Evolutionary conservation across 345 rosid genomes (phyloP).

Genomic region (Ceriops zippeliana): DNA sequence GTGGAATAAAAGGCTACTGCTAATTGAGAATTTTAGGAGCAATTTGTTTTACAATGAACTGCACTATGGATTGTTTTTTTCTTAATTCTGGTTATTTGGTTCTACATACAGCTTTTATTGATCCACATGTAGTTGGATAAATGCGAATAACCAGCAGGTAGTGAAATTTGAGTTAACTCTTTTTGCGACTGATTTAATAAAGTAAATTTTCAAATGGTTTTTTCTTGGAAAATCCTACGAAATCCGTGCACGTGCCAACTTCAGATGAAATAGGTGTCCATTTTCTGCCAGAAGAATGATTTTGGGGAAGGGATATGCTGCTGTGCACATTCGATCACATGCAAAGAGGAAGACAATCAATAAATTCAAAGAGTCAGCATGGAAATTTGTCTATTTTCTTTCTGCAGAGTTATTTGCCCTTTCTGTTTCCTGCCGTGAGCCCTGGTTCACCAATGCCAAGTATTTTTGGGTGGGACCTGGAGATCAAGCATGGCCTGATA

Average conservation of each 20-base stretch:
- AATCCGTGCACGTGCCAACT: neutral
- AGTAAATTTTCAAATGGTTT: too few relatives aligned
- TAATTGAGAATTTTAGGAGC: too few relatives aligned
- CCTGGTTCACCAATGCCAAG: constrained; percentile 78
- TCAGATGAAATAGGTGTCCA: neutral
- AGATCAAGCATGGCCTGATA: constrained; percentile 94
- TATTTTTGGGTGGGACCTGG: constrained; percentile 94
- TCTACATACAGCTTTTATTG: too few relatives aligned
- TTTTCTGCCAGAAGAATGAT: constrained; percentile 40
- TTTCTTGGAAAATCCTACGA: too few relatives aligned
- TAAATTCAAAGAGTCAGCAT: constrained; percentile 96
- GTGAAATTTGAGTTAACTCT: too few relatives aligned
- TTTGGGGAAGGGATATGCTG: constrained; percentile 42
- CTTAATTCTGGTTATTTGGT: too few relatives aligned
- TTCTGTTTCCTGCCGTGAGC: constrained; percentile 69
- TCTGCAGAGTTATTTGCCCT: constrained; percentile 82
- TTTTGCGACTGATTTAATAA: too few relatives aligned
- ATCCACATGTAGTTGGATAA: too few relatives aligned
- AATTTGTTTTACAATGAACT: too few relatives aligned
- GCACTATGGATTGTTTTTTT: too few relatives aligned
- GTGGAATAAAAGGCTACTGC: too few relatives aligned
- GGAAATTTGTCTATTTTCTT: constrained; percentile 84
- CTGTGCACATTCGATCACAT: constrained; percentile 20
- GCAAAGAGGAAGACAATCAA: constrained; percentile 50
- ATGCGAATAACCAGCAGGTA: too few relatives aligned